These are phyloP conservation scores for Combretum micranthum DNA, from an alignment of 345 rosid species.

Conservation along the genomic window DNA sequence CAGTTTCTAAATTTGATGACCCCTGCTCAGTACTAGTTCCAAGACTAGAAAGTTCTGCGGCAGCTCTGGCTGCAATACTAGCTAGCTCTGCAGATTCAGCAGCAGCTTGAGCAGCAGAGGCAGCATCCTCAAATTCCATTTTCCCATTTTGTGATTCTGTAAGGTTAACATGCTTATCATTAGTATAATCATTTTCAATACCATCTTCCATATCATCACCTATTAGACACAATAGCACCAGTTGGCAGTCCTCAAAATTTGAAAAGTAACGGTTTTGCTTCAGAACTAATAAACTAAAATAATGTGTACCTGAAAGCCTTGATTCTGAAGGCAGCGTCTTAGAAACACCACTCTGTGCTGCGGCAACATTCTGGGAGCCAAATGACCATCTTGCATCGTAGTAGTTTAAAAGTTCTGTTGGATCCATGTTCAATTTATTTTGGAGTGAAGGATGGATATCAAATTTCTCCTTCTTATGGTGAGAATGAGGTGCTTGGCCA, in stretches of 20 bases:
- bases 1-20: constrained; percentile 24
- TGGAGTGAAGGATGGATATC: too few relatives aligned
- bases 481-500: too few relatives aligned
- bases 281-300: neutral
- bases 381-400: constrained; percentile 24
- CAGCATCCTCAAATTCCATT: constrained; percentile 68
- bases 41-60: constrained; percentile 71
- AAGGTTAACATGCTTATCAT: constrained; percentile 19
- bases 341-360: neutral
- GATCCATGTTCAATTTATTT: too few relatives aligned
- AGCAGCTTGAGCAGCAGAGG: constrained; percentile 78
- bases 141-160: constrained; percentile 29
- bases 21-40: constrained; percentile 31
- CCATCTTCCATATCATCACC: constrained; percentile 25
- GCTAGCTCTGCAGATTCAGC: constrained; percentile 94
- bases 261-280: too few relatives aligned
- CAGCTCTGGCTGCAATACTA: constrained; percentile 82
- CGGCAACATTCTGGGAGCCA: constrained; percentile 15
- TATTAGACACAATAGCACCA: too few relatives aligned
- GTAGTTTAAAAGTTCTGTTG: constrained; percentile 1
- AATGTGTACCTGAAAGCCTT: neutral
- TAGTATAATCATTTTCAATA: constrained; percentile 29
- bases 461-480: too few relatives aligned
- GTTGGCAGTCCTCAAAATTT: too few relatives aligned
- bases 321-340: neutral